Base-by-base conservation (phyloP, 768 basidiomycete genomes). In the Exidia glandulosa region DNA sequence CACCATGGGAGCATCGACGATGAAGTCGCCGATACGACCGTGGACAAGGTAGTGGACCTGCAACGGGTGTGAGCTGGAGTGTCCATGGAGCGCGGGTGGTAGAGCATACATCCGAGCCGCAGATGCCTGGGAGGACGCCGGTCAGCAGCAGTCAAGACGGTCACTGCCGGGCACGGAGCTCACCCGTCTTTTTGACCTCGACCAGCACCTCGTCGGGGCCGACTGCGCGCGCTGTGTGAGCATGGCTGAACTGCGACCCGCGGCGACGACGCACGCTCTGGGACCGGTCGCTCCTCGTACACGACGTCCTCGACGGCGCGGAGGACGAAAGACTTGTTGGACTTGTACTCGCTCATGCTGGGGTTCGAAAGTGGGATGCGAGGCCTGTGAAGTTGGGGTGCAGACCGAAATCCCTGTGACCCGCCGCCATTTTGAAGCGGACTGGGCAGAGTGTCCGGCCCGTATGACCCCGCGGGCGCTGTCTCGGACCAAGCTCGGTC, bases 111-210 rank as follows among this genome's bases (percentile, higher is more conserved):
- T 95, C 92, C 61, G 90, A 92, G 36, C 92, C 92, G 69, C 91
- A 94, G 63, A 94, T 94, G 57, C 92, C 92, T 90, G 63, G 27
- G 50, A 33, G 57, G 65, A 19, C 41, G 10, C 19, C 48, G 36
- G 13, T 33, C 59, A 57, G 50, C 52, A 58, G 58, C 32, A 56
- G 58, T 14, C 56, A 29, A 57, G 61, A 52, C 60, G 30, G 41
- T 41, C 37, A 3, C 47, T 29, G 30, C 47, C 59, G 56, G 57
- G 56, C 45, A 10, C 36, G 4, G 48, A n/a, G 66, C 79, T 61
- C 61, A 85, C 90, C 93, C 19, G 94, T 95, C 75, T 94, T 94
- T 75, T 91, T 93, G 45, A 97, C 87, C 66, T 88, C 78, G 33
- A 98, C 83, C 25, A 97, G 82, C 45, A 93, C 91, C 63, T 96